A percentile compares a stretch with the other conserved stretches of the same genome.
Conservation (phyloP, 306 rosid genomes). For the Casuarina equisetifolia region DNA sequence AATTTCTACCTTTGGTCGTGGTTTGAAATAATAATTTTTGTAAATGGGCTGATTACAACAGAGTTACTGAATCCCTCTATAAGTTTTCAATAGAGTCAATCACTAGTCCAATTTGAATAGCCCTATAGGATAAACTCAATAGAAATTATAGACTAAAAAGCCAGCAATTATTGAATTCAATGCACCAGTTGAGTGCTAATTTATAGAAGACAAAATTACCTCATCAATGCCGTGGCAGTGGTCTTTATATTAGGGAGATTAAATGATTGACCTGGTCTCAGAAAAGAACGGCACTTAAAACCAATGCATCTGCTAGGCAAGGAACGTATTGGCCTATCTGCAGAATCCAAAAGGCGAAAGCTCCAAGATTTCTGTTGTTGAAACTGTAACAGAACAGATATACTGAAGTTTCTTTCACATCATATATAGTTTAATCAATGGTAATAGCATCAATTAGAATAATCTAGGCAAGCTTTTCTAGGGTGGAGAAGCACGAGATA, state of each 20-base stretch:
- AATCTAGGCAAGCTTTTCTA: slow-evolving; percentile 12
- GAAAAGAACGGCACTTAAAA: slow-evolving; percentile 65
- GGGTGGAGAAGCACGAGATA: not conserved
- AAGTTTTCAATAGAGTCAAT: not conserved
- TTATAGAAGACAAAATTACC: slow-evolving; percentile 41
- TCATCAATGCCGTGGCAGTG: slow-evolving; percentile 50
- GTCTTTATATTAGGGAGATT: slow-evolving; percentile 45
- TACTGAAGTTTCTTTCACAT: slow-evolving; percentile 6
- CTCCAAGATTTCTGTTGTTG: slow-evolving; percentile 46
- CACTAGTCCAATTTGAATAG: not conserved
- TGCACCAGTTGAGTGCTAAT: not conserved
- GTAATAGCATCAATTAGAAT: slow-evolving; percentile 20
- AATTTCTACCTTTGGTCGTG: not conserved
- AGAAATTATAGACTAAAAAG: not conserved
- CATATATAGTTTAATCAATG: slow-evolving; percentile 6
- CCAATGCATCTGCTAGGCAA: slow-evolving; percentile 49
- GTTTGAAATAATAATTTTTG: not conserved
- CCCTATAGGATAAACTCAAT: not conserved
- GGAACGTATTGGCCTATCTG: slow-evolving; percentile 42
- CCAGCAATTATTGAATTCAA: not conserved
- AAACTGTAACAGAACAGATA: slow-evolving; percentile 45
- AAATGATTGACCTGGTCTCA: slow-evolving; percentile 44
- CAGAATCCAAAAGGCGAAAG: slow-evolving; percentile 30
- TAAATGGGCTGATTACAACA: too few relatives aligned
- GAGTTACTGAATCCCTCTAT: too few relatives aligned